Base-by-base conservation (phyloP, 2,329 filamentous ascomycete species). In the Xylaria sp. region DNA sequence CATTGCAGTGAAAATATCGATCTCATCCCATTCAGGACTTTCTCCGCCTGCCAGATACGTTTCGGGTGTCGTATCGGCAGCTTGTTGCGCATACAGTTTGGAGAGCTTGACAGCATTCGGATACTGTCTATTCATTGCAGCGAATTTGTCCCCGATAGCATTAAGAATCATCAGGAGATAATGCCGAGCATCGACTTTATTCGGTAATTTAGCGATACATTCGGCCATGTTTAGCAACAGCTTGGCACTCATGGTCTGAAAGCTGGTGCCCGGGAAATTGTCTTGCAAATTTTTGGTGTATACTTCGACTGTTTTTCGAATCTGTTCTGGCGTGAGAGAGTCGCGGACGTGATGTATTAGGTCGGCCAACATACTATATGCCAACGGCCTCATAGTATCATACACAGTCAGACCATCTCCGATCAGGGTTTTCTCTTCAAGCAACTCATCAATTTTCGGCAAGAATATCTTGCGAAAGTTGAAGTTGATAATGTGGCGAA, bases 161-260 rank as follows among this genome's bases (percentile, higher is more conserved):
- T 98, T 97, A 65, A 99, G 83, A 52, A 99, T 98, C 89, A 97
- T 96, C 76, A 99, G 93, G 69, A 99, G 83, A 78, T 97, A 97
- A 78, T 98, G 94, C 6, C 97, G 90, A 28, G 96, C 96, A 78
- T 99, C 95, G 50, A 91, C 89, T 82, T 98, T 99, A 78, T 97
- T 93, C 23, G 92, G 91, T 74, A 99, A 87, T 79, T 95, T 97
- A 0, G 94, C 93, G 76, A 99, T 99, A 78, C 93, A 97, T 76
- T 99, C 97, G 0, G 95, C 96, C 93, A 99, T 97, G 78, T 99
- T 99, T 13, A 99, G 84, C 0, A 99, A 84, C 2, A 99, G 84
- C 80, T 98, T 99, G 0, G 96, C 97, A 75, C 96, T 98, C 96
- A 99, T 99, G 0, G 96, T 99, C 80, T 99, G 97, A 77, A 99